phyloP scores from a whole-genome alignment of 768 basidiomycete genomes.

The Udeniomyces megalosporus region DNA sequence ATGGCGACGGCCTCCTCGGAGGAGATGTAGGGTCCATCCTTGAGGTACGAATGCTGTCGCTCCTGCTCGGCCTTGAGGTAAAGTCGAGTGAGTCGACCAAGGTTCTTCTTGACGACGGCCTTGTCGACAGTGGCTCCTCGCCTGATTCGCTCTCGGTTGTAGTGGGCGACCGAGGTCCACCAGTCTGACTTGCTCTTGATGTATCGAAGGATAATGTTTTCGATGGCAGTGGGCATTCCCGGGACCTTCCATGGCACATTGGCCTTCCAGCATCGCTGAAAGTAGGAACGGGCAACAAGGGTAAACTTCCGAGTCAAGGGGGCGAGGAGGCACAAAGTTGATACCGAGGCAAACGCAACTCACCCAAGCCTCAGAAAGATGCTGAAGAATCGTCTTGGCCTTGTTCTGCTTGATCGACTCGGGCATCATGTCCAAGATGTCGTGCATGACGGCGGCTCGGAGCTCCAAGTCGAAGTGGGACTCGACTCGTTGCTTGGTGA shows the following conservation, averaged over 20 bases:
- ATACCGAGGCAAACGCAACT: constrained; percentile 32
- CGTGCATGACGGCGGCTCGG: constrained; percentile 98
- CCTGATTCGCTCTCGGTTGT: constrained; percentile 92
- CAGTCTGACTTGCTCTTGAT: constrained; percentile 99
- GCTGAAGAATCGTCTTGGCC: constrained; percentile 97
- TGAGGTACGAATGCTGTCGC: constrained; percentile 92
- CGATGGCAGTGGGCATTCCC: constrained; percentile 99
- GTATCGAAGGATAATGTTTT: constrained; percentile 96
- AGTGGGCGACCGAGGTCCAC: constrained; percentile 98
- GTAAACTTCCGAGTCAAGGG: too few relatives aligned
- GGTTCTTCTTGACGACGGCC: constrained; percentile 73
- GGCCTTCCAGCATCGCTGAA: constrained; percentile 29
- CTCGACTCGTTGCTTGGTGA: constrained; percentile 97
- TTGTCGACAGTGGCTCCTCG: constrained; percentile 84
- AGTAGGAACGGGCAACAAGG: neutral
- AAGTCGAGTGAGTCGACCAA: constrained; percentile 89
- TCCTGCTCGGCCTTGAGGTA: constrained; percentile 99
- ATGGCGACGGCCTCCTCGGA: constrained; percentile 98
- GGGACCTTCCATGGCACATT: constrained; percentile 90
- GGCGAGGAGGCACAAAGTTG: too few relatives aligned
- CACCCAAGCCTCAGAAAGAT: constrained; percentile 94
- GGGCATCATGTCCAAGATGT: constrained; percentile 69
- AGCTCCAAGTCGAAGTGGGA: constrained; percentile 96
- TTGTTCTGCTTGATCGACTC: constrained; percentile 99
- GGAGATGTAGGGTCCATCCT: constrained; percentile 97